Base-by-base conservation (phyloP, 1,139 yeast species). In the Kazachstania sp. region DNA sequence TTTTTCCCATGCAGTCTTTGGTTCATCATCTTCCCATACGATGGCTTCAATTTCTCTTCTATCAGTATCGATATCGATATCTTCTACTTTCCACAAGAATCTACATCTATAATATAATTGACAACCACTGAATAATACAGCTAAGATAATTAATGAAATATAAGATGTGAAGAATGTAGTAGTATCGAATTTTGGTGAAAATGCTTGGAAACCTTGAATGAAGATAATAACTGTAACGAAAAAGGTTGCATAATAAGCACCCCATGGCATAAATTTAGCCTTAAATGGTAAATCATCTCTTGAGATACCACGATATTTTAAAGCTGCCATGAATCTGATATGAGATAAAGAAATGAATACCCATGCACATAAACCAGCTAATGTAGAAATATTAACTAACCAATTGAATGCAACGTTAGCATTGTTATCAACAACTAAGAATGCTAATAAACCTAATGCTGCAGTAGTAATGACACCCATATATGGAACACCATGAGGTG, bases 321-420 rank as follows among this genome's bases (percentile, higher is more conserved):
- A 70, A 43, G 79, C 74, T 36, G 68, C 64, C 81, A 80, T 80
- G 66, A 81, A 82, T 64, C 86, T 73, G 50, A 83, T 70, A 64
- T 82, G 88, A 12, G 84, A 70, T 44, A 75, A 66, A 32, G 81
- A 72, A 52, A 83, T 82, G 68, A 80, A 78, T 45, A 81, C 76
- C 88, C 88, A 83, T 5, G 85, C 77, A 48, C 83, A 79, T 54
- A 83, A 70, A 46, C 90, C 90, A 26, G 88, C 81, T 44, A 83
- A 79, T 9, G 90, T 84, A 29, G 88, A 78, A 54, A 90, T 81
- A 67, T 86, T 86, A 54, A 87, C 77, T 56, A 88, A 77, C 88
- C 95, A 88, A 60, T 74, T 70, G 71, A 87, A 88, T n/a, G 87
- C 96, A 11, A 75, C 71, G 45, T 72, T 71, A 41, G 95, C 92